Conservation (phyloP, 345 rosid species). For the Conringia planisiliqua region DNA sequence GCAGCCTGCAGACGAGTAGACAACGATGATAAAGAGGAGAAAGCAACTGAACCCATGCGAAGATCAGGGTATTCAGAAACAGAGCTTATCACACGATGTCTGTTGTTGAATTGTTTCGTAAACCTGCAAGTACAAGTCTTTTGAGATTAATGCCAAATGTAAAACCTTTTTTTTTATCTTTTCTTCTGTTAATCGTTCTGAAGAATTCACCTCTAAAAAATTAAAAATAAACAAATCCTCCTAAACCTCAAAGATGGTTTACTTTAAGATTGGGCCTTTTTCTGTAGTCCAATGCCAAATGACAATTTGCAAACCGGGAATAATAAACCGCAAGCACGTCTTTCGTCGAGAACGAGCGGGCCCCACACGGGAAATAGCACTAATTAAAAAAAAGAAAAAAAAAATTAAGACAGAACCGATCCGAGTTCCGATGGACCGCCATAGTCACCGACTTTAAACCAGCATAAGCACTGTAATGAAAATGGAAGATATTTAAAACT, state of each 20-base stretch:
- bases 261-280: background rate
- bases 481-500: background rate
- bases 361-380: background rate
- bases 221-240: background rate
- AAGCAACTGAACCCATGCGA: slow-evolving; percentile 1
- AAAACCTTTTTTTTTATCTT: background rate
- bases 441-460: slow-evolving; percentile 20
- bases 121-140: background rate
- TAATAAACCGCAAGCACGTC: background rate
- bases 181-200: background rate
- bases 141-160: background rate
- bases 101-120: slow-evolving; percentile 16
- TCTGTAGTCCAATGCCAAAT: background rate
- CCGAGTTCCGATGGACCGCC: slow-evolving; percentile 23
- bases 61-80: background rate
- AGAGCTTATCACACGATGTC: background rate
- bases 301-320: background rate
- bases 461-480: background rate
- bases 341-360: background rate
- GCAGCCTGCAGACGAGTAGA: slow-evolving; percentile 19
- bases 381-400: background rate
- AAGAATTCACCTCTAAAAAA: background rate
- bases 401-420: background rate
- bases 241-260: background rate
- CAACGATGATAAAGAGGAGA: background rate